Percentiles rank a stretch among this genome's conserved stretches.
Evolutionary conservation across 495 filamentous ascomycete species (phyloP).

Genomic region (Aspergillus olivimuriae): DNA sequence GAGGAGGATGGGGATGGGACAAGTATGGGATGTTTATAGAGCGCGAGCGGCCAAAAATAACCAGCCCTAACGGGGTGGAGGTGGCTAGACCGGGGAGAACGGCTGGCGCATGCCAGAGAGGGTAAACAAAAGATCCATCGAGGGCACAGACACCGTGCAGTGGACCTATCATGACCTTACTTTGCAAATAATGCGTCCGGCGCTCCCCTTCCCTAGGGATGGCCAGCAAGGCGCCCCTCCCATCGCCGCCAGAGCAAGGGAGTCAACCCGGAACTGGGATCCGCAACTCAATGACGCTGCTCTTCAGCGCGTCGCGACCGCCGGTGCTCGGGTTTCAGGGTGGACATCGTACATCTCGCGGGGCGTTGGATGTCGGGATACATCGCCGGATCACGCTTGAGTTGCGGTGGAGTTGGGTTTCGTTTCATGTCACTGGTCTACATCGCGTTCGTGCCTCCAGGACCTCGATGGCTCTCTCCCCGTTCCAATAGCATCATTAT

Average conservation of each 20-base stretch:
- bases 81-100: constrained; percentile 25
- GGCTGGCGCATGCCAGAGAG: constrained; percentile 34
- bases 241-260: constrained; percentile 33
- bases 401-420: not conserved
- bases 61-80: not conserved
- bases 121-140: constrained; percentile 38
- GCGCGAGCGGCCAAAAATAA: not conserved
- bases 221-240: constrained; percentile 36
- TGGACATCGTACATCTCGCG: no score
- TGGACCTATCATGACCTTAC: constrained; percentile 40
- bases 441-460: no score
- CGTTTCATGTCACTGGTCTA: not conserved
- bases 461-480: no score
- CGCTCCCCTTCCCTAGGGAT: constrained; percentile 35
- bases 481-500: no score
- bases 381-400: not conserved
- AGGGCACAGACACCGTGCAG: constrained; percentile 26
- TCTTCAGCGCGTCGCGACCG: not conserved
- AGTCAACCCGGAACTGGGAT: constrained; percentile 14
- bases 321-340: not conserved
- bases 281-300: constrained; percentile 6
- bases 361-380: not conserved
- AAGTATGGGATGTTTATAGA: not conserved
- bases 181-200: not conserved
- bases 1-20: not conserved